Base-by-base conservation (phyloP, 345 rosid species). In the Camelina neglecta region DNA sequence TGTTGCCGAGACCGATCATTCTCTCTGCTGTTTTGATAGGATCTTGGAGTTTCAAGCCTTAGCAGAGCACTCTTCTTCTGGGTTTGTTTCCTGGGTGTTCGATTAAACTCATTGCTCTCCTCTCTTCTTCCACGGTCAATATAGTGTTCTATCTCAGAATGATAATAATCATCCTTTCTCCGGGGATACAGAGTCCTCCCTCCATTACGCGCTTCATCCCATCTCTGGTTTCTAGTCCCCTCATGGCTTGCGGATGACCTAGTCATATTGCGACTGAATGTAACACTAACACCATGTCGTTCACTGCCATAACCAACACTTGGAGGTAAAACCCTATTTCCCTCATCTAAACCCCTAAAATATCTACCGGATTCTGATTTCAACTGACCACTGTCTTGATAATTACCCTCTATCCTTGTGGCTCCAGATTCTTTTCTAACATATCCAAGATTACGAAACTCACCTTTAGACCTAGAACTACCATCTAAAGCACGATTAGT, bases 31-130 rank as follows among this genome's bases (percentile, higher is more conserved):
- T 79, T 85, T 60, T 75, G 80, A 71, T 55, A 74, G n/a, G 74
- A 74, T 64, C 79, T 84, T 8, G 83, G 84, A 73, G 67, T 61
- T 78, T 89, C 97, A 81, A 92, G 85, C 89, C 99, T 88, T 69
- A 86, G 83, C 56, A 92, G 77, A 77, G 86, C 99, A 85, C 97
- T 95, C 87, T 81, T 95, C 82, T 92, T 95, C 76, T 82, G 92
- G 18, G 77, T 41, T 75, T 80, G 92, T 84, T 87, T 90, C 84
- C 81, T 72, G 0, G 92, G 90, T 10, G 85, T 83, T 45, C 80
- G 70, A 72, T 73, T 75, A 51, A 48, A 78, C 24, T 89, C 97
- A 45, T 75, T 78, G 71, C 80, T 81, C 62, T 62, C 71, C 67
- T 83, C 97, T 80, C 85, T 71, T 60, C 84, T 82, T 51, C 87